These are phyloP conservation scores for Bipolaris oryzae DNA, from an alignment of 2,329 filamentous ascomycete species.

Conservation along the genomic window DNA sequence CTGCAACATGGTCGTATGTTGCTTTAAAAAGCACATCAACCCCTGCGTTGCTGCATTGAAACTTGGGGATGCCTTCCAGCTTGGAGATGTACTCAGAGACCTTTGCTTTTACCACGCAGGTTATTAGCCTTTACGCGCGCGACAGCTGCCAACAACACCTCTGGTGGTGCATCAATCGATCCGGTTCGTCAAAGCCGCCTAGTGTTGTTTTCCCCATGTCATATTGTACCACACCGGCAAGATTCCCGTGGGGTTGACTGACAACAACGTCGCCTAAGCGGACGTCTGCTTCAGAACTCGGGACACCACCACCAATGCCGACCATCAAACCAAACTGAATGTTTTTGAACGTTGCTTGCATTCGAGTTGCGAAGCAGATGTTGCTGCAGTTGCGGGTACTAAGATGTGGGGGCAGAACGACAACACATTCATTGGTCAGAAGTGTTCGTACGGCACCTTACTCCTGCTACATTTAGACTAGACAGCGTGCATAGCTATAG, in stretches of 20 bases:
- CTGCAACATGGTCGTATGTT: not conserved
- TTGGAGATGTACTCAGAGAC: conserved; percentile 1
- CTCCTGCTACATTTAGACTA: not conserved
- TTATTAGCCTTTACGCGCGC: conserved; percentile 3
- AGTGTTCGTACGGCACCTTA: no score
- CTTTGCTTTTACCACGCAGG: not conserved
- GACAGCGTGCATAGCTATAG: not conserved
- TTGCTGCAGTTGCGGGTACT: not conserved
- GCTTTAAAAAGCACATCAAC: conserved; percentile 1
- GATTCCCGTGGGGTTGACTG: conserved; percentile 17
- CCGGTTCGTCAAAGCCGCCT: conserved; percentile 20
- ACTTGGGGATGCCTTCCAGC: conserved; percentile 12
- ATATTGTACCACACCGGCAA: conserved; percentile 30
- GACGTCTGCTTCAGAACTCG: conserved; percentile 24
- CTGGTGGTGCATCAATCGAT: conserved; percentile 12
- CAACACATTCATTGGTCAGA: not conserved
- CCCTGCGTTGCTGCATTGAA: conserved; percentile 13
- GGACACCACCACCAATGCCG: conserved; percentile 49
- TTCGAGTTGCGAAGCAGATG: conserved; percentile 18
- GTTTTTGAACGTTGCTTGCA: conserved; percentile 39
- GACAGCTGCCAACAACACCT: conserved; percentile 12
- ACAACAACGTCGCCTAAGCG: conserved; percentile 36
- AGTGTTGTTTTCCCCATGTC: conserved; percentile 25
- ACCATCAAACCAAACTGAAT: conserved; percentile 53
- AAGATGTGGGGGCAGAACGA: not conserved